Base-by-base conservation (phyloP, 108 stramenopile genomes). In the Cyclostephanos tholiformis region DNA sequence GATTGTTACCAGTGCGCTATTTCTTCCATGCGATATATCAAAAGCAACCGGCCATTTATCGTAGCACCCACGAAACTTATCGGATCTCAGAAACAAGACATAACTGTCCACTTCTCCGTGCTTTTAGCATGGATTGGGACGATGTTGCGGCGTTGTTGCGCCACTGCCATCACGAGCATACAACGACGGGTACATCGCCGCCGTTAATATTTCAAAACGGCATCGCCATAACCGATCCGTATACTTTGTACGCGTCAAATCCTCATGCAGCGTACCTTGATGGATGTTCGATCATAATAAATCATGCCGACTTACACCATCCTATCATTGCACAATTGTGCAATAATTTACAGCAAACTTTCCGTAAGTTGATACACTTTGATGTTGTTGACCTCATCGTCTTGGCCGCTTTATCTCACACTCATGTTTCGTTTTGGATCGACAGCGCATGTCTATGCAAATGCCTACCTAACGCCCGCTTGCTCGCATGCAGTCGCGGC, bases 391-490 rank as follows among this genome's bases (percentile, higher is more conserved):
- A 6, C 12, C 25, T 26, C 12, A 6, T 57, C 27, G 4, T 57
- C 23, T 57, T 57, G 2, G 27, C 26, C 25, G 27, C 14, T 29
- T 57, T 25, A 57, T 26, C 27, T 14, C 27, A 14, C 25, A 14
- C 27, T 25, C 25, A 6, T 53, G 13, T 53, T 53, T 52, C 23
- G 52, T 6, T 16, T 1, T 52, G 20, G 52, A 19, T 51, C 72
- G 23, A 78, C 84, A 55, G 86, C 93, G 12, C 89, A 91, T 71
- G 91, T 79, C 22, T 94, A 92, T 67, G 88, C 85, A 26, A 96
- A 96, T 75, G 57, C 77, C 0, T 96, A 96, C 74, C 64, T 93
- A 39, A 94, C 95, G 10, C 95, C 95, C 55, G 89, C 93, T 6
- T 35, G 74, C 29, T 77, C 88, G 10, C 85, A 86, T 68, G 87